Percentiles rank a stretch among this genome's conserved stretches.
Conservation (phyloP, 1,284 basidiomycete species). For the Leucoagaricus sp. region DNA sequence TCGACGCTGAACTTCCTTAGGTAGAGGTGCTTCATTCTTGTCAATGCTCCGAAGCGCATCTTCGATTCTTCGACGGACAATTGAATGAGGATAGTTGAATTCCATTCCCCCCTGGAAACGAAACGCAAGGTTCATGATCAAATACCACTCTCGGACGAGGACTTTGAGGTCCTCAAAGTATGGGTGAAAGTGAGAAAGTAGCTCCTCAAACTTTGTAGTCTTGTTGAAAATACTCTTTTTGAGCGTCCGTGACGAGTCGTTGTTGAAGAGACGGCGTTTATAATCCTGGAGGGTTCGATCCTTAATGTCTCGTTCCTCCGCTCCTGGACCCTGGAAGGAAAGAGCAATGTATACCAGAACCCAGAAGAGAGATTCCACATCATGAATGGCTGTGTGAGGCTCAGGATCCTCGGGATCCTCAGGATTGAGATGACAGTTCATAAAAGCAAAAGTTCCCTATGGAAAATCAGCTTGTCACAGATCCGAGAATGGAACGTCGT, state of each 20-base stretch:
- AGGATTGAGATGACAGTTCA: background rate
- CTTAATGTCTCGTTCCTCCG: background rate
- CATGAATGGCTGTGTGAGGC: background rate
- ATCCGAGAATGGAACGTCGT: background rate
- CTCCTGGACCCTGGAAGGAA: background rate
- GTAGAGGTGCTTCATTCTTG: too few species aligned
- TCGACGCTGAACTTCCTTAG: too few species aligned
- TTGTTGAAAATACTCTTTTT: background rate
- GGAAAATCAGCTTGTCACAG: background rate
- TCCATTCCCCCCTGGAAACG: background rate
- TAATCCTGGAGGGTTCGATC: background rate
- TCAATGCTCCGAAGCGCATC: too few species aligned
- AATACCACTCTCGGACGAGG: background rate
- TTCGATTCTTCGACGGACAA: too few species aligned
- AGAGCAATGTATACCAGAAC: background rate
- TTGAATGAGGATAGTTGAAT: background rate
- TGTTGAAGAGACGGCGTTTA: background rate
- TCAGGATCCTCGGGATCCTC: background rate
- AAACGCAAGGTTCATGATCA: background rate
- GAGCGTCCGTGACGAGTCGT: background rate
- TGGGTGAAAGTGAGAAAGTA: background rate
- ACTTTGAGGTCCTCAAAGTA: background rate
- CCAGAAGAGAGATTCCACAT: background rate
- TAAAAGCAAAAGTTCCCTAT: background rate
- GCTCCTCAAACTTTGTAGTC: background rate